Conservation (phyloP, 108 stramenopile species). For the Skeletonema grethae region DNA sequence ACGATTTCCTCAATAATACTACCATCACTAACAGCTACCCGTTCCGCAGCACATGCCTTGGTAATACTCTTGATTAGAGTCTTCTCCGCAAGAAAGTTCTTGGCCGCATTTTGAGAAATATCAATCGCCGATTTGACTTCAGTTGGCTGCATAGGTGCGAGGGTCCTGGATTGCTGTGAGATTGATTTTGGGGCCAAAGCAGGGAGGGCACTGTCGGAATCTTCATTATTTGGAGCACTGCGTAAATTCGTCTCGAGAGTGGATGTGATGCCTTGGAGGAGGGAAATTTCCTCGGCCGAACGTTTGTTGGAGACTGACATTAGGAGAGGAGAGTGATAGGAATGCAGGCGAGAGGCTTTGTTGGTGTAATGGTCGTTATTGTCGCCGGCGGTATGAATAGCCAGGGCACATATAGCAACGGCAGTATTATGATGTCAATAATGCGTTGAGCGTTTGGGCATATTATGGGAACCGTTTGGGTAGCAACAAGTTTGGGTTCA, state of each 20-base stretch:
- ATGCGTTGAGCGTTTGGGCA: too few species aligned
- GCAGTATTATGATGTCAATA: too few species aligned
- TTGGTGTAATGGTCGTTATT: too few species aligned
- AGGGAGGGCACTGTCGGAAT: neutral
- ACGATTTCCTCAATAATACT: slow-evolving; percentile 13
- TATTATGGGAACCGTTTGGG: too few species aligned
- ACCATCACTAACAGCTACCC: neutral
- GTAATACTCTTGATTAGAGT: slow-evolving; percentile 14
- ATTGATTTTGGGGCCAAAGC: neutral
- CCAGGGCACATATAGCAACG: too few species aligned
- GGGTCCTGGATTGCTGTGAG: neutral
- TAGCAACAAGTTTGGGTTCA: too few species aligned
- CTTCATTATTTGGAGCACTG: neutral
- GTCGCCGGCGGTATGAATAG: too few species aligned
- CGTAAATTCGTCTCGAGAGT: neutral
- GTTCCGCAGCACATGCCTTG: slow-evolving; percentile 10
- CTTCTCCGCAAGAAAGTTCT: slow-evolving; percentile 15
- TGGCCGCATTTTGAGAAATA: neutral
- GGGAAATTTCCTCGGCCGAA: neutral
- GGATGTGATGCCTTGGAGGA: slow-evolving; percentile 1
- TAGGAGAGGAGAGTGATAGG: neutral
- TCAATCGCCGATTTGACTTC: neutral
- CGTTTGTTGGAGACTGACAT: slow-evolving; percentile 5
- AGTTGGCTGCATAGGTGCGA: neutral
- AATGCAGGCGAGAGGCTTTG: too few species aligned